phyloP scores from a whole-genome alignment of 2,329 filamentous ascomycete genomes.

The Microcyclosporella mali region DNA sequence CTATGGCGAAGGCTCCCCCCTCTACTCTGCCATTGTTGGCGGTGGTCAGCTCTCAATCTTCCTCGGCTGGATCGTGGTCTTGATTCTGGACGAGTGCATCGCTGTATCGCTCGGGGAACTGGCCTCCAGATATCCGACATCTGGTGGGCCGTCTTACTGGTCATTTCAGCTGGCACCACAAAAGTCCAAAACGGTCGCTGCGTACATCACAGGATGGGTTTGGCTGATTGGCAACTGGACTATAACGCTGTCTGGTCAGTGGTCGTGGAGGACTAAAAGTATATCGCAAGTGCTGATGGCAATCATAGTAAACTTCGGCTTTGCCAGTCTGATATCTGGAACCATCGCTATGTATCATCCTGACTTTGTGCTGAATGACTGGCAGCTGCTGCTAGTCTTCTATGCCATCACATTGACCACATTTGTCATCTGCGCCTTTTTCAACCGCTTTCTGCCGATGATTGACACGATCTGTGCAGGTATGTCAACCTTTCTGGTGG shows the following conservation, averaged over 20 bases:
- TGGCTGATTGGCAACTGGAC: slow-evolving; percentile 75
- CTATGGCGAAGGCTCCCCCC: slow-evolving; percentile 53
- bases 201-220: slow-evolving; percentile 67
- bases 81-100: slow-evolving; percentile 62
- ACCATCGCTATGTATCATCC: slow-evolving; percentile 51
- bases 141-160: slow-evolving; percentile 71
- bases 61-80: slow-evolving; percentile 64
- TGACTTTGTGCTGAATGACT: slow-evolving; percentile 48
- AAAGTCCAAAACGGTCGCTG: slow-evolving; percentile 42
- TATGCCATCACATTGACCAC: slow-evolving; percentile 60
- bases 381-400: slow-evolving; percentile 67
- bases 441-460: slow-evolving; percentile 60
- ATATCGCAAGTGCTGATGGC: not conserved
- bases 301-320: slow-evolving; percentile 66
- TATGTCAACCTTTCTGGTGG: not conserved
- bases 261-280: not conserved
- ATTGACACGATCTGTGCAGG: slow-evolving; percentile 51
- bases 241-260: slow-evolving; percentile 65
- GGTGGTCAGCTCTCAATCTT: slow-evolving; percentile 65
- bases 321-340: slow-evolving; percentile 43
- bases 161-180: slow-evolving; percentile 59
- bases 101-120: slow-evolving; percentile 66
- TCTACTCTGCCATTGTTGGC: slow-evolving; percentile 48
- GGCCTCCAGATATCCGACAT: slow-evolving; percentile 68
- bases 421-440: slow-evolving; percentile 60